These are phyloP conservation scores for Xylariaceae sp. DNA, from an alignment of 2,329 filamentous ascomycete species.

Conservation along the genomic window DNA sequence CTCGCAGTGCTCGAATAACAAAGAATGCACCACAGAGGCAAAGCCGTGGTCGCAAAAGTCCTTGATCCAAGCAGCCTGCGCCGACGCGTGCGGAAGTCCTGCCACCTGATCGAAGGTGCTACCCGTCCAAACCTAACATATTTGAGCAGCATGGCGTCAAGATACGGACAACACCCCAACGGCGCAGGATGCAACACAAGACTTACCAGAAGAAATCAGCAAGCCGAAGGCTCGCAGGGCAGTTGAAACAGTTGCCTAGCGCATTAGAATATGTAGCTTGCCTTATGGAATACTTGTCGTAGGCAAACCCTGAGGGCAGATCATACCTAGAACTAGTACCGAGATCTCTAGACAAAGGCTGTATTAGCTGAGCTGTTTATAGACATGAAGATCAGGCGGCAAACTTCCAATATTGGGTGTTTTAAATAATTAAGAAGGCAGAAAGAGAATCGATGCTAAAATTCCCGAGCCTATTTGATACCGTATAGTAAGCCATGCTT, in stretches of 20 bases:
- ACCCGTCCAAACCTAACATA: not conserved
- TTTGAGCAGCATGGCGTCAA: not conserved
- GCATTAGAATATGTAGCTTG: too few species aligned
- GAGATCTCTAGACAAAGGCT: too few species aligned
- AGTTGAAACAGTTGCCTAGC: not conserved
- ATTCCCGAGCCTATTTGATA: too few species aligned
- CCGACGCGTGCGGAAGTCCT: not conserved
- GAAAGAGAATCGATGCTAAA: too few species aligned
- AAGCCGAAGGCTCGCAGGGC: not conserved
- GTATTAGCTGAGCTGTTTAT: too few species aligned
- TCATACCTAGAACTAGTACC: too few species aligned
- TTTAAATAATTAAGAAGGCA: too few species aligned
- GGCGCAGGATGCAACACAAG: constrained; percentile 4
- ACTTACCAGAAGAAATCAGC: constrained; percentile 5
- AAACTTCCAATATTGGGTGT: too few species aligned
- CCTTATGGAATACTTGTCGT: too few species aligned
- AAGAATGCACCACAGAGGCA: not conserved
- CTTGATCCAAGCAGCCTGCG: not conserved
- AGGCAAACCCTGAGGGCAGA: too few species aligned
- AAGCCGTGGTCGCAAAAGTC: not conserved
- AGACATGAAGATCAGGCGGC: too few species aligned
- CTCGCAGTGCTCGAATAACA: constrained; percentile 2
- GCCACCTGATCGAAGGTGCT: not conserved
- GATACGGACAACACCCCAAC: not conserved
- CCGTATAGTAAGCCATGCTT: too few species aligned